phyloP scores from a whole-genome alignment of 1,284 basidiomycete species.

The Sporisorium reilianum region DNA sequence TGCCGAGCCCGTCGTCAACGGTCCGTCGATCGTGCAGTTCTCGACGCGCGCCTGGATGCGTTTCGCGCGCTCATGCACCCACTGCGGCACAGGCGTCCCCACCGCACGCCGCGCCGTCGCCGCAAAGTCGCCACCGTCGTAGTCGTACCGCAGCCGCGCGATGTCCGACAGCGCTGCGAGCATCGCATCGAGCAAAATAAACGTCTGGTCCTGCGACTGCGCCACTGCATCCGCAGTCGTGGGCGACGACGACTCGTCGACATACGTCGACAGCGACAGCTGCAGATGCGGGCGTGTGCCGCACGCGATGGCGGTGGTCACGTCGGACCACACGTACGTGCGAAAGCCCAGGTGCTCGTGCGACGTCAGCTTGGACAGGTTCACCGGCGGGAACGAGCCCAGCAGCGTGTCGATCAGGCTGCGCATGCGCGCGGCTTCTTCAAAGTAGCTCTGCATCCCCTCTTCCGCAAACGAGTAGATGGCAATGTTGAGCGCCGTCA shows the following conservation, averaged over 20 bases:
- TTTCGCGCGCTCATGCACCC: slow-evolving; percentile 36
- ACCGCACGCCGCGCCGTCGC: slow-evolving; percentile 15
- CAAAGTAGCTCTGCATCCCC: slow-evolving; percentile 39
- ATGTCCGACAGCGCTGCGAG: slow-evolving; percentile 44
- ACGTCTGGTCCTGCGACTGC: slow-evolving; percentile 15
- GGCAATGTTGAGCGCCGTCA: slow-evolving; percentile 43
- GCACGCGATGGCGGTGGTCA: slow-evolving; percentile 35
- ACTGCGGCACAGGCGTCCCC: slow-evolving; percentile 27
- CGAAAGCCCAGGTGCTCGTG: slow-evolving; percentile 37
- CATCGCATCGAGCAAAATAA: slow-evolving; percentile 24
- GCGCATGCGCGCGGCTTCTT: slow-evolving; percentile 34
- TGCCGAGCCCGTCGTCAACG: slow-evolving; percentile 22
- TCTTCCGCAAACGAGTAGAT: slow-evolving; percentile 48
- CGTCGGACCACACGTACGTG: slow-evolving; percentile 43
- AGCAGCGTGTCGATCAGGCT: slow-evolving; percentile 29
- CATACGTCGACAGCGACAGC: slow-evolving; percentile 25
- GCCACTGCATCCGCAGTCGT: not conserved
- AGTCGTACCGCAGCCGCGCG: slow-evolving; percentile 36
- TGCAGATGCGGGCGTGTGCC: slow-evolving; percentile 41
- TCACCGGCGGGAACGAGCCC: slow-evolving; percentile 33
- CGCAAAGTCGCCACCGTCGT: slow-evolving; percentile 34
- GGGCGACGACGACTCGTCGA: not conserved
- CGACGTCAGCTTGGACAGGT: slow-evolving; percentile 27
- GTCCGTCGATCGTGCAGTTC: slow-evolving; percentile 18
- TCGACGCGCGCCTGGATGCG: slow-evolving; percentile 26